Conservation (phyloP, 345 rosid species). For the Mangifera indica region DNA sequence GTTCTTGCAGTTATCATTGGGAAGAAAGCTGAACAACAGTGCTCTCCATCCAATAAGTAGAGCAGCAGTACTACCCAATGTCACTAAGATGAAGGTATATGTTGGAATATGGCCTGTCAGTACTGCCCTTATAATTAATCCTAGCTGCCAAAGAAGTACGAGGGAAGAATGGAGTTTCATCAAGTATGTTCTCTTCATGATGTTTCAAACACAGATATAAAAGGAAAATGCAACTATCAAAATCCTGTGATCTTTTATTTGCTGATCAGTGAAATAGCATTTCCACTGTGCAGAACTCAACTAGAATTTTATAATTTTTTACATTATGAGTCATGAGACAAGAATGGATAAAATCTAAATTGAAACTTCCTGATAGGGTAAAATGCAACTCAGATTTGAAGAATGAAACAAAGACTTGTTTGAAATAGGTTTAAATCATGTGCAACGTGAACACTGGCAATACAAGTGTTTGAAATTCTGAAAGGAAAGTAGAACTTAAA, state of each 20-base stretch:
- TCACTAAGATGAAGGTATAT: conserved; percentile 52
- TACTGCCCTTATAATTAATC: conserved; percentile 51
- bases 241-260: not conserved
- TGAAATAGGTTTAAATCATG: conserved; percentile 1
- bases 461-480: not conserved
- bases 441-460: conserved; percentile 4
- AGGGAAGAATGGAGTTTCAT: conserved; percentile 13
- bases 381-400: not conserved
- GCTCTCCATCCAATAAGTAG: conserved; percentile 79
- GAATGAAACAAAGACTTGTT: not conserved
- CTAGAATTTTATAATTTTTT: not conserved
- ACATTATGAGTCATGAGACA: not conserved
- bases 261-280: not conserved
- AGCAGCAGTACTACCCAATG: conserved; percentile 73
- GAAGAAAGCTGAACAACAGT: conserved; percentile 50
- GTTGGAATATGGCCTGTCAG: conserved; percentile 60
- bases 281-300: not conserved
- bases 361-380: not conserved
- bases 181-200: not conserved
- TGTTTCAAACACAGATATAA: not conserved
- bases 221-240: not conserved
- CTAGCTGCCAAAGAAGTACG: conserved; percentile 44
- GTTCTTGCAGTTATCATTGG: conserved; percentile 55
- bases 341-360: not conserved
- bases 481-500: not conserved